A percentile compares a stretch with the other conserved stretches of the same genome.
Evolutionary conservation across 805 yeast species (phyloP).

Genomic region (Kodamaea lidongshanica): DNA sequence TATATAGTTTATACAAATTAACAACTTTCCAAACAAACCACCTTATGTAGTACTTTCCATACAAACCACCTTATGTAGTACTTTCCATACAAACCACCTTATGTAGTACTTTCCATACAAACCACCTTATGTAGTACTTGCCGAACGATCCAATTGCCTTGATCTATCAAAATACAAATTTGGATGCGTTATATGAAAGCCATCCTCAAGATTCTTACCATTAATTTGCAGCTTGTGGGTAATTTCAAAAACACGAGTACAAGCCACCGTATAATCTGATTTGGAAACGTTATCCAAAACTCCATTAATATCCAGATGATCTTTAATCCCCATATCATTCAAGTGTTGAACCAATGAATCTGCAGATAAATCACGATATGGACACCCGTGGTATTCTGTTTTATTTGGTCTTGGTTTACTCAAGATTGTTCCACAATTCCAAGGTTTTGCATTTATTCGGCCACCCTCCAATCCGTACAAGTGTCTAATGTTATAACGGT

Average conservation of each 20-base stretch:
- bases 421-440: constrained; percentile 75
- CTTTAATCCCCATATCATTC: constrained; percentile 57
- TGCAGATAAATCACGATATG: constrained; percentile 70
- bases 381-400: constrained; percentile 86
- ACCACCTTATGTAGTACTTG: no score
- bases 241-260: constrained; percentile 80
- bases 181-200: constrained; percentile 73
- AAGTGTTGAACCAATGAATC: constrained; percentile 57
- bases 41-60: no score
- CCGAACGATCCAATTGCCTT: constrained; percentile 45
- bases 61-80: no score
- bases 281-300: constrained; percentile 63
- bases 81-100: no score
- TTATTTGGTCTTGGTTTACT: constrained; percentile 63
- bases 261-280: constrained; percentile 77
- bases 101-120: no score
- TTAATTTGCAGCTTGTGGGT: constrained; percentile 46
- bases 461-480: constrained; percentile 90
- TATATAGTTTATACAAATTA: neutral
- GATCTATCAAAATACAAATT: constrained; percentile 81
- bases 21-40: no score
- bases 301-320: constrained; percentile 49
- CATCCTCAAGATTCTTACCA: constrained; percentile 35
- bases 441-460: constrained; percentile 76
- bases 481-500: constrained; percentile 82